A percentile compares a stretch with the other conserved stretches of the same genome.
Conservation (phyloP, 371 early-diverging fungal genomes). For the Conidiobolus coronatus region DNA sequence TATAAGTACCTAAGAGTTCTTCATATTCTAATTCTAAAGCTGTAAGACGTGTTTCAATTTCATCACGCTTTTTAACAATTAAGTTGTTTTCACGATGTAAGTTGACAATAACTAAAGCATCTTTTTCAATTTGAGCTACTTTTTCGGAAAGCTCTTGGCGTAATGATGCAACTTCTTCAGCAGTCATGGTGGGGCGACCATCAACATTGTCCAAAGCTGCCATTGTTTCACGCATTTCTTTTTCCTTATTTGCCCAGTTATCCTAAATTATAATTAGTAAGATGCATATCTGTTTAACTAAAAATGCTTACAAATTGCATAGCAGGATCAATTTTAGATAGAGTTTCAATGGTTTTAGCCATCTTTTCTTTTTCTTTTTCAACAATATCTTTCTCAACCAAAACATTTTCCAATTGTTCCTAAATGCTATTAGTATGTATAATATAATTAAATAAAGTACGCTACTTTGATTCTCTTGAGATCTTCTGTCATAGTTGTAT, state of each 20-base stretch:
- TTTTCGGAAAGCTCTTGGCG: constrained; percentile 57
- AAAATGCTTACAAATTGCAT: constrained; percentile 16
- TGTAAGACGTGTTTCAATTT: constrained; percentile 47
- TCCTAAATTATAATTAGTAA: constrained; percentile 9
- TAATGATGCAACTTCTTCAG: constrained; percentile 48
- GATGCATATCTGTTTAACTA: background rate
- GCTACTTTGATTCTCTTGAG: constrained; percentile 45
- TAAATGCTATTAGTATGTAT: background rate
- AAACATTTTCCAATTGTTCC: constrained; percentile 13
- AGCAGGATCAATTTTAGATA: constrained; percentile 63
- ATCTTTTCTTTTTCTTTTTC: constrained; percentile 51
- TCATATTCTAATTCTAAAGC: constrained; percentile 71
- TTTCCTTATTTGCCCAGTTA: constrained; percentile 49
- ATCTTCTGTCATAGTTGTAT: constrained; percentile 39
- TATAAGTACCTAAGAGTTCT: constrained; percentile 32
- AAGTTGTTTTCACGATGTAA: constrained; percentile 32
- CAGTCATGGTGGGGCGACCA: constrained; percentile 21
- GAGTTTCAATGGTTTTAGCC: constrained; percentile 66
- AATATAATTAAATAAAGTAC: background rate
- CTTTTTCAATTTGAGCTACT: constrained; percentile 35
- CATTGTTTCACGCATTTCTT: constrained; percentile 40
- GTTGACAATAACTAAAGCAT: constrained; percentile 37
- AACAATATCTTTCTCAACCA: constrained; percentile 23
- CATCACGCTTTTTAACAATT: constrained; percentile 33
- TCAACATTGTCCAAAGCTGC: constrained; percentile 26